Evolutionary conservation across 768 basidiomycete species (phyloP).

Genomic region (Amanita molliuscula): DNA sequence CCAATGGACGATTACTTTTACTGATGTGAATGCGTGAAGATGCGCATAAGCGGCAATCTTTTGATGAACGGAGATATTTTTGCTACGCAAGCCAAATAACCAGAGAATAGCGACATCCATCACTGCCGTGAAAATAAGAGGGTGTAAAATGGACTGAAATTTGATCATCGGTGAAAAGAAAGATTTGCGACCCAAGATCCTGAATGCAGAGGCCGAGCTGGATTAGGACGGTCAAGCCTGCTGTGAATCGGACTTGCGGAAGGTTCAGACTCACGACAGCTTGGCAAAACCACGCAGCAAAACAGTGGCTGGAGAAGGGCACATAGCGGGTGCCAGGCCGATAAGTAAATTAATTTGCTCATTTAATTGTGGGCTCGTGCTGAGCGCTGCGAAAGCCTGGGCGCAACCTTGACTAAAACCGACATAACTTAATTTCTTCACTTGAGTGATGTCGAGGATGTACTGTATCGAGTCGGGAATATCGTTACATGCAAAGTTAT

Average conservation of each 20-base stretch:
- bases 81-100: conserved; percentile 66
- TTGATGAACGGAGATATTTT: conserved; percentile 57
- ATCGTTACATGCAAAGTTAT: conserved; percentile 84
- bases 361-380: conserved; percentile 70
- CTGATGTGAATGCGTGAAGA: conserved; percentile 71
- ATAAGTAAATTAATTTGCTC: conserved; percentile 73
- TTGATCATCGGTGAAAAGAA: conserved; percentile 72
- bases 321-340: conserved; percentile 78
- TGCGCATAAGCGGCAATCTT: conserved; percentile 77
- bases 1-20: conserved; percentile 86
- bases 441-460: conserved; percentile 60
- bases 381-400: conserved; percentile 80
- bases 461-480: conserved; percentile 81
- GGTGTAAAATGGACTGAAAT: conserved; percentile 81
- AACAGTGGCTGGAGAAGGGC: conserved; percentile 59
- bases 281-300: conserved; percentile 84
- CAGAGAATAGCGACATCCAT: conserved; percentile 63
- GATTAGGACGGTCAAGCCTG: background rate
- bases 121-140: conserved; percentile 62
- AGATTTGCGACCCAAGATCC: conserved; percentile 76
- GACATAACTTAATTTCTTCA: conserved; percentile 59
- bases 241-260: conserved; percentile 1
- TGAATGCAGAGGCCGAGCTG: conserved; percentile 69
- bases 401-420: conserved; percentile 79
- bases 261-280: conserved; percentile 44